These are phyloP conservation scores for Arthrobotrys sinensis DNA, from an alignment of 2,329 filamentous ascomycete species.

Conservation along the genomic window DNA sequence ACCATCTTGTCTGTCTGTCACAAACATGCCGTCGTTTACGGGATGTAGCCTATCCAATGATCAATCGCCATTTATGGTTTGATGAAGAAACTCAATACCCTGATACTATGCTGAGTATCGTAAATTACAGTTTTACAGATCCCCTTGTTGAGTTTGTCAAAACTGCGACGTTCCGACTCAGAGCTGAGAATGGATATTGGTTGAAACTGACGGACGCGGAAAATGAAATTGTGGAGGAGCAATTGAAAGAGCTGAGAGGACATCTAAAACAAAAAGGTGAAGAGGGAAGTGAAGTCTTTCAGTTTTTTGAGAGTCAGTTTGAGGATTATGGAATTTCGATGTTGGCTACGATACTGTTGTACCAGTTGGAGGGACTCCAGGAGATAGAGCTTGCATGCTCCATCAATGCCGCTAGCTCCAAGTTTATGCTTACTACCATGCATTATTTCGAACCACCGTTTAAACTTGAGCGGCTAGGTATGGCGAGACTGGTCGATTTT, in stretches of 20 bases:
- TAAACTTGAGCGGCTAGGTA: slow-evolving; percentile 11
- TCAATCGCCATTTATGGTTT: slow-evolving; percentile 35
- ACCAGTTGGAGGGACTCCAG: slow-evolving; percentile 18
- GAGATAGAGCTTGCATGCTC: slow-evolving; percentile 36
- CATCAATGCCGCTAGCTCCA: slow-evolving; percentile 23
- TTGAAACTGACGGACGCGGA: slow-evolving; percentile 18
- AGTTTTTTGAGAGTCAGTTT: slow-evolving; percentile 32
- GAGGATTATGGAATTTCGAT: slow-evolving; percentile 35
- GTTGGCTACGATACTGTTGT: slow-evolving; percentile 41
- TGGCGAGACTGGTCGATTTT: slow-evolving; percentile 32
- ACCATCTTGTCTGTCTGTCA: slow-evolving; percentile 22
- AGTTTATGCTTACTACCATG: slow-evolving; percentile 37
- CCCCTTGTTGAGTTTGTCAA: slow-evolving; percentile 36
- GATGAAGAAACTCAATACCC: slow-evolving; percentile 40
- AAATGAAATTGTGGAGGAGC: slow-evolving; percentile 6
- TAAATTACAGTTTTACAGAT: slow-evolving; percentile 35
- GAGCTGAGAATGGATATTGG: slow-evolving; percentile 27
- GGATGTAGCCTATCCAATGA: slow-evolving; percentile 28
- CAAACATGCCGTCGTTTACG: slow-evolving; percentile 43
- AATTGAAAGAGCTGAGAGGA: not conserved
- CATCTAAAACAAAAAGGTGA: slow-evolving; percentile 3
- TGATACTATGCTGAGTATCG: slow-evolving; percentile 30
- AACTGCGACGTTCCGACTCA: slow-evolving; percentile 37
- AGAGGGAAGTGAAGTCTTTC: slow-evolving; percentile 19
- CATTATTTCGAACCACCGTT: slow-evolving; percentile 42